Evolutionary conservation across 2,329 filamentous ascomycete genomes (phyloP), one percentile per base, ranked within the genome.

Genomic region (Claviceps sp.): DNA sequence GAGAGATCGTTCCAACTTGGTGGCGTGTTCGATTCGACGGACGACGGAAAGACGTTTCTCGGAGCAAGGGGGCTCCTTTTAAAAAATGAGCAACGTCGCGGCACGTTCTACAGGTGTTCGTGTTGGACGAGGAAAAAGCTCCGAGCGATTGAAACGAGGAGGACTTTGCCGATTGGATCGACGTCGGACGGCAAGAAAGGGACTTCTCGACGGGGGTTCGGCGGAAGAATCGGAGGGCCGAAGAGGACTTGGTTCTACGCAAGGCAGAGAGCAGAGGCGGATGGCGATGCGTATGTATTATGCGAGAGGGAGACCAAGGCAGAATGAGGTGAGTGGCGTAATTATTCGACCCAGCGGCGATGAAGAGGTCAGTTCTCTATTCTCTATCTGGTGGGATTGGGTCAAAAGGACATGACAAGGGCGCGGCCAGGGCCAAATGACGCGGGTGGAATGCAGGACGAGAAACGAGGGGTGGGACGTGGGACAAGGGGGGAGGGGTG

Each of bases 391-490:
- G n/a, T 39, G 30, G 47, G 44, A 50, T 50, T 47, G 38, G 52
- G 48, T 43, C 38, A 48, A 53, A 48, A 48, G 30, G 42, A 44
- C 39, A 47, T 47, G 17, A 53, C 48, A n/a, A 50, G 38, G 26
- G 42, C 17, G 10, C 48, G 43, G 22, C 38, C 19, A 50, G 52
- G 52, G 39, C 38, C 48, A 38, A 48, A 51, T 48, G 52, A 54
- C 49, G 52, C 46, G 44, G 44, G 45, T 39, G 47, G 34, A 48
- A 48, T 47, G 50, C 50, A 47, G 43, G 43, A 51, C 38, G 38
- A 44, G 50, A 40, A 48, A 48, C 44, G 39, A 52, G 45, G 30
- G 38, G 50, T 40, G 47, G 47, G 37, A 37, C 40, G 22, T 34
- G 37, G 17, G 34, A 48, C 47, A 38, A 17, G 49, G 42, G 17